Conservation (phyloP, 2,329 filamentous ascomycete species). For the Fusarium staphyleae region DNA sequence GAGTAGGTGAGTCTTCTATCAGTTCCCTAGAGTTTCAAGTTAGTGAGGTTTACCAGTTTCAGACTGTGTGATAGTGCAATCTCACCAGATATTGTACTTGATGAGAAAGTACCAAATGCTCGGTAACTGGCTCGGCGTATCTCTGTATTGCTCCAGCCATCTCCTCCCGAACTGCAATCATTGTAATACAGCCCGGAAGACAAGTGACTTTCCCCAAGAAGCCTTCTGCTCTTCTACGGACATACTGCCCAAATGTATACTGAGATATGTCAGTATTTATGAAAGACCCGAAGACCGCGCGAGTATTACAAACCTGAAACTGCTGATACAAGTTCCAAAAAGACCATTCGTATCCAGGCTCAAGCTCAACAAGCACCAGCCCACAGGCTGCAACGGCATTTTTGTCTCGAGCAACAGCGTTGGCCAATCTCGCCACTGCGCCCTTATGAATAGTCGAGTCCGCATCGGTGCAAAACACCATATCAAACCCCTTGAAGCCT, state of each 20-base stretch:
- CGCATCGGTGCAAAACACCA: slow-evolving; percentile 34
- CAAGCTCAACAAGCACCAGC: slow-evolving; percentile 28
- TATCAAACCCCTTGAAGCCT: slow-evolving; percentile 28
- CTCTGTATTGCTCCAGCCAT: slow-evolving; percentile 35
- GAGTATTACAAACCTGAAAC: slow-evolving; percentile 21
- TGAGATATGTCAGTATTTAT: background rate
- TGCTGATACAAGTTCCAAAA: slow-evolving; percentile 38
- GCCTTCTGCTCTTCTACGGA: slow-evolving; percentile 28
- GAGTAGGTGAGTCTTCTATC: slow-evolving; percentile 35
- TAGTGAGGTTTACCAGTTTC: background rate
- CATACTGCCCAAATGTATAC: slow-evolving; percentile 35
- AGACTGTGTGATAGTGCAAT: background rate
- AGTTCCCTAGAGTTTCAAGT: slow-evolving; percentile 17
- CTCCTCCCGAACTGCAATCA: slow-evolving; percentile 33
- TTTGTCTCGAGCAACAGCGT: slow-evolving; percentile 26
- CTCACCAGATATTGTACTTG: slow-evolving; percentile 37
- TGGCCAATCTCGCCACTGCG: slow-evolving; percentile 18
- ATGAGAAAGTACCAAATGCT: slow-evolving; percentile 29
- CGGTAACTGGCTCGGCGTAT: slow-evolving; percentile 31
- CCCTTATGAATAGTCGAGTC: slow-evolving; percentile 38
- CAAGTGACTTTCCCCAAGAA: slow-evolving; percentile 32
- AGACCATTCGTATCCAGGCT: slow-evolving; percentile 34
- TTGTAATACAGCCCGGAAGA: slow-evolving; percentile 34
- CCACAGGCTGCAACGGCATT: slow-evolving; percentile 35
- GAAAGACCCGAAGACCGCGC: fast-evolving